phyloP scores from a whole-genome alignment of 208 protist genomes.

The Trichomonas gallinae region DNA sequence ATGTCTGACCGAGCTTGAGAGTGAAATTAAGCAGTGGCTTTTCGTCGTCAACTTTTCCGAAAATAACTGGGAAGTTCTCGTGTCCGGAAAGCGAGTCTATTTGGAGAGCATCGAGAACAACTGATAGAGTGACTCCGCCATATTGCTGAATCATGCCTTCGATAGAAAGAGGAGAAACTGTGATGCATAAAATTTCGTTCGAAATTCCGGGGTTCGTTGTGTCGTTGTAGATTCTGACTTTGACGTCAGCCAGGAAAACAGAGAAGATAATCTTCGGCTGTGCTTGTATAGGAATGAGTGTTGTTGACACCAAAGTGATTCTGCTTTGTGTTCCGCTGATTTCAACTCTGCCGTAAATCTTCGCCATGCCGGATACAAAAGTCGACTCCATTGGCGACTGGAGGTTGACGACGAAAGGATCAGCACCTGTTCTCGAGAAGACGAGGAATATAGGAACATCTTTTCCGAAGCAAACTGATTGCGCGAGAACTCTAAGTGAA shows the following conservation, averaged over 20 bases:
- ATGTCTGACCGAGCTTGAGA: background rate
- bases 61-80: background rate
- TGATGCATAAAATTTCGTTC: background rate
- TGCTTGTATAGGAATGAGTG: background rate
- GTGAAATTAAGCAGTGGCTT: background rate
- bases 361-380: background rate
- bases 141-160: background rate
- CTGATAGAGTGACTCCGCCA: background rate
- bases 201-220: background rate
- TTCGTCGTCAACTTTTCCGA: background rate
- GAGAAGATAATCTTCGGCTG: background rate
- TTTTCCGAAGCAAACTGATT: background rate
- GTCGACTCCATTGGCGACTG: background rate
- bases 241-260: background rate
- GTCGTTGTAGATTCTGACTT: background rate
- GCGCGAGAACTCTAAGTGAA: background rate
- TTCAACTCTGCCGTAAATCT: background rate
- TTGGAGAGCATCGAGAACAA: background rate
- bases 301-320: background rate
- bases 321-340: background rate
- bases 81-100: background rate
- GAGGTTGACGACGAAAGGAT: background rate
- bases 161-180: background rate
- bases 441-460: background rate
- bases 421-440: background rate